Base-by-base conservation (phyloP, 768 basidiomycete species). In the Termitomyces sp. region DNA sequence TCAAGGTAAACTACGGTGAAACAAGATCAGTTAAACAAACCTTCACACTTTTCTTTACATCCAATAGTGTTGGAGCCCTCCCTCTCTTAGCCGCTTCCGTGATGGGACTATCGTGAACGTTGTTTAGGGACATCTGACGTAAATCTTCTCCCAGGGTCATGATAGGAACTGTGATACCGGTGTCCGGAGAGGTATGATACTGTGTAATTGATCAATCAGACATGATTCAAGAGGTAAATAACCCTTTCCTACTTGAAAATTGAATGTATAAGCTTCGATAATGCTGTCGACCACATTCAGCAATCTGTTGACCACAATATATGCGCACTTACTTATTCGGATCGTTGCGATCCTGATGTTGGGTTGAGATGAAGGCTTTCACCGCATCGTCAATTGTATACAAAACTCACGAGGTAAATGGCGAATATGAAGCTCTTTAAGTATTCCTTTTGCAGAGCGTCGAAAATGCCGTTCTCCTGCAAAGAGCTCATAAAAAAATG, bases 201-300 rank as follows among this genome's bases (percentile, higher is more conserved):
- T 93, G 51, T 2, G 39, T 43, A 56, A 16, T 20, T 14, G 18
- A 14, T 42, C 5, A 57, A 36, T 20, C 8, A 34, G 36, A 24
- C 1, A n/a, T 20, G 20, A 26, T 7, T n/a, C 10, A 27, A n/a
- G 6, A 2, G 5, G 46, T 18, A 22, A 10, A 16, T 10, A 13
- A 27, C n/a, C 20, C n/a, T 20, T 18, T 8, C 22, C n/a, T 63
- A 88, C 90, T 63, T 85, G 81, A 65, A 94, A 92, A 66, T 92
- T 89, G 74, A 94, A 94, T 0, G 90, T 93, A 66, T 93, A 94
- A 14, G 93, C 87, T 69, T 94, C 92, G 24, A 93, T 80, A 56
- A 94, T 88, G 72, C 92, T 94, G 62, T 18, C 13, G 30, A 59
- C 59, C 33, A 52, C 18, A 14, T 32, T 40, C 45, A 60, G 26